Evolutionary conservation across 257 asterid species (phyloP), one percentile per base, ranked within the genome.

Genomic region (Knoxia roxburghii): DNA sequence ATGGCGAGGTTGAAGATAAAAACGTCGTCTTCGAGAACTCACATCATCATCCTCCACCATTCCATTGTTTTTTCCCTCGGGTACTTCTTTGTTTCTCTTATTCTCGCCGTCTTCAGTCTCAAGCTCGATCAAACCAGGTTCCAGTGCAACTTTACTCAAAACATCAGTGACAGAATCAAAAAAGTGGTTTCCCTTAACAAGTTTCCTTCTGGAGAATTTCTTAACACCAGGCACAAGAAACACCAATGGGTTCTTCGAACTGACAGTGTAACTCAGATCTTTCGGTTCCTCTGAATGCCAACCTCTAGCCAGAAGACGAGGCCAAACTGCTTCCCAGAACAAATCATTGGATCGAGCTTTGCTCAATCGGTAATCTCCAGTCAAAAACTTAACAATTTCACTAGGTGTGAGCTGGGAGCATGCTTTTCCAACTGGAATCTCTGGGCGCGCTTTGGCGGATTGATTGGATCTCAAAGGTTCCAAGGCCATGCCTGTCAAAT

Each of bases 311-410:
- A 91, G 73, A 63, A 91, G 78, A 64, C 95, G 96, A 0, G 96
- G 98, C 98, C 98, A 91, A 27, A 91, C 90, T 1, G 98, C 92
- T 80, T 87, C 96, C 95, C 95, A 91, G 62, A 91, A 91, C 32
- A 91, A 68, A 67, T 91, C 96, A 15, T 78, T 84, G 20, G 96
- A 83, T 41, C 90, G 85, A 27, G 90, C 83, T 75, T 91, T 91
- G 81, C 96, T 87, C 76, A 89, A 66, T 30, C 98, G 77, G 69
- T 81, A 87, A 73, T 81, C 90, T 64, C 96, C 96, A 21, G 89
- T 85, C 35, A 91, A 69, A 69, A 84, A 81, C 62, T 80, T 79
- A 12, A 84, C 64, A 50, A 91, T 88, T 74, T 89, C 96, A 24
- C 65, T 14, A 67, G 82, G 56, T 64, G 94, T 73, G 24, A 91